phyloP scores from a whole-genome alignment of 1,284 basidiomycete species.

The Puccinia hordei region DNA sequence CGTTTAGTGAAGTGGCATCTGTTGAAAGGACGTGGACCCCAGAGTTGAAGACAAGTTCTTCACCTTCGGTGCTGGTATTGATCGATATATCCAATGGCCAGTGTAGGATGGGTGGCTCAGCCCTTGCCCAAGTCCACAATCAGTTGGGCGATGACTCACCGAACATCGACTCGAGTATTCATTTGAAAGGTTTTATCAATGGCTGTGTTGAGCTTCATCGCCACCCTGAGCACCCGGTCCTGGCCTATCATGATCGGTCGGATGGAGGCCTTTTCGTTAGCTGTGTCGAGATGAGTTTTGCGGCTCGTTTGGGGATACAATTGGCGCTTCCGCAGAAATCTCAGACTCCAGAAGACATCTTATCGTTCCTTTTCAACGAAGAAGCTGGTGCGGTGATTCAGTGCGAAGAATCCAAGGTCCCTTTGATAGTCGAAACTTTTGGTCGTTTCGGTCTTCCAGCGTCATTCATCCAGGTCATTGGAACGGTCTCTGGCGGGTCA shows the following conservation, averaged over 20 bases:
- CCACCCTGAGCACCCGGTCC: constrained; percentile 67
- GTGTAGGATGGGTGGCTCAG: constrained; percentile 88
- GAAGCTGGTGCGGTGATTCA: constrained; percentile 94
- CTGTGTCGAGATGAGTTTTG: constrained; percentile 93
- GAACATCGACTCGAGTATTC: constrained; percentile 77
- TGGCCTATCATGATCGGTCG: constrained; percentile 97
- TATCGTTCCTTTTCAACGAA: constrained; percentile 86
- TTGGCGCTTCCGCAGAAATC: constrained; percentile 65
- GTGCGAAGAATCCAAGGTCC: constrained; percentile 66
- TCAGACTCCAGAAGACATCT: constrained; percentile 60
- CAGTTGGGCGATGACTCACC: constrained; percentile 84
- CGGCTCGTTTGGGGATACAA: constrained; percentile 77
- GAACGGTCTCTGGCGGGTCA: constrained; percentile 61
- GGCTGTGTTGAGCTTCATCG: constrained; percentile 70
- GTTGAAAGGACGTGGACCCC: constrained; percentile 89
- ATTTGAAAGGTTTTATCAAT: constrained; percentile 79
- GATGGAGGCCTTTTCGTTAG: constrained; percentile 94
- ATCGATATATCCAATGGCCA: constrained; percentile 85
- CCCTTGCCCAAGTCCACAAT: constrained; percentile 90
- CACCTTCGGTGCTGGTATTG: constrained; percentile 73
- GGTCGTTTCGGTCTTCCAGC: constrained; percentile 26
- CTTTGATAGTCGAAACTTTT: constrained; percentile 50
- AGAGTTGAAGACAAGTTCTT: constrained; percentile 64
- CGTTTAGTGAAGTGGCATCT: constrained; percentile 84
- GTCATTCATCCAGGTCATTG: constrained; percentile 36